Evolutionary conservation across 352 stramenopile species (phyloP).

Genomic region (Peronospora belbahrii): DNA sequence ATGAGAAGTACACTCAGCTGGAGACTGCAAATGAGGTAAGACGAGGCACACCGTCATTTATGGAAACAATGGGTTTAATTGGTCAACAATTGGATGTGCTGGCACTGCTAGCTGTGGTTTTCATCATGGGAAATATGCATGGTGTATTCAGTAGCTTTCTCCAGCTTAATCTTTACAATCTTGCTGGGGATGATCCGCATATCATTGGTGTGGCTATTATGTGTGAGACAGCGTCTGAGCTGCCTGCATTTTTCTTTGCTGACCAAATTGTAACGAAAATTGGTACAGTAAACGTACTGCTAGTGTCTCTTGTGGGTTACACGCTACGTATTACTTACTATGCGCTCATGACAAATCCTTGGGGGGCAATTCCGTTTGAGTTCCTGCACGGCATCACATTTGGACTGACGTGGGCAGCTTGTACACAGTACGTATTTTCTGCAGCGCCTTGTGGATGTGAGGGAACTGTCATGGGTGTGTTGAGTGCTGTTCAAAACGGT

Average conservation of each 20-base stretch:
- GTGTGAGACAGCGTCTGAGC: constrained; percentile 71
- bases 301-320: constrained; percentile 65
- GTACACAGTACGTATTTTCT: constrained; percentile 71
- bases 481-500: constrained; percentile 71
- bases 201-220: constrained; percentile 70
- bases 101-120: constrained; percentile 52
- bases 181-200: constrained; percentile 49
- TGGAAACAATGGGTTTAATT: constrained; percentile 25
- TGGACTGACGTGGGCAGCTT: constrained; percentile 61
- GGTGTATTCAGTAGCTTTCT: constrained; percentile 69
- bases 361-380: constrained; percentile 72
- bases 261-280: constrained; percentile 60
- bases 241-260: constrained; percentile 78
- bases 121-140: constrained; percentile 70
- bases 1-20: constrained; percentile 12
- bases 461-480: constrained; percentile 67
- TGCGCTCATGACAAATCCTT: constrained; percentile 71
- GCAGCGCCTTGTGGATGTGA: constrained; percentile 48
- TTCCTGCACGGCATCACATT: constrained; percentile 74
- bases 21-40: constrained; percentile 2
- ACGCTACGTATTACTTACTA: constrained; percentile 63
- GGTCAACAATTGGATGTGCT: constrained; percentile 42
- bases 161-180: constrained; percentile 71
- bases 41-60: constrained; percentile 29
- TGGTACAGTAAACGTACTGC: constrained; percentile 62